Percentiles rank a stretch among this genome's conserved stretches.
Conservation (phyloP, 1,284 basidiomycete species). For the Fomes fomentarius region DNA sequence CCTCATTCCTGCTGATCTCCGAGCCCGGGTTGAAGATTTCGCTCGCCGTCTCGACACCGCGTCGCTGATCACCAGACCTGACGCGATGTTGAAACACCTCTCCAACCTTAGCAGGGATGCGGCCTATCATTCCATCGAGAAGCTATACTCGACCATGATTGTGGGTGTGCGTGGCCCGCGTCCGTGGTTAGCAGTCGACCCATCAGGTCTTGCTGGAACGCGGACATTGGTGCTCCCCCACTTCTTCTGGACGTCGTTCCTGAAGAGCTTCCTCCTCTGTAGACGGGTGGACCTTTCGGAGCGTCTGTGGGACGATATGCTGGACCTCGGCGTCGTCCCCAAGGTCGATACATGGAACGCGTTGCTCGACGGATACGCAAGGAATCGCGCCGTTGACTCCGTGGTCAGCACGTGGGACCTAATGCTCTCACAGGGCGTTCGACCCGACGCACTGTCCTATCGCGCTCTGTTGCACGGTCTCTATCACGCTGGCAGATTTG, state of each 20-base stretch:
- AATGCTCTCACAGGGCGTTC: slow-evolving; percentile 55
- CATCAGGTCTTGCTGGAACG: slow-evolving; percentile 35
- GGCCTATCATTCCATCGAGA: slow-evolving; percentile 39
- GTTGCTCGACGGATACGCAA: slow-evolving; percentile 62
- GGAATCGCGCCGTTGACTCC: slow-evolving; percentile 47
- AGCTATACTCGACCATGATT: slow-evolving; percentile 51
- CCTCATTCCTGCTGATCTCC: slow-evolving; percentile 34
- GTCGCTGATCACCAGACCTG: slow-evolving; percentile 51
- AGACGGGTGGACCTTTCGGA: slow-evolving; percentile 57
- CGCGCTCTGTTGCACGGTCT: slow-evolving; percentile 62
- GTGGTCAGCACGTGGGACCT: slow-evolving; percentile 59
- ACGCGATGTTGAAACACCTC: slow-evolving; percentile 53
- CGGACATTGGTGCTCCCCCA: slow-evolving; percentile 56
- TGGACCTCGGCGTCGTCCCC: slow-evolving; percentile 48
- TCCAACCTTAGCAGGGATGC: slow-evolving; percentile 42
- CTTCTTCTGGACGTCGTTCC: slow-evolving; percentile 61
- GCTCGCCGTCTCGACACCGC: slow-evolving; percentile 51
- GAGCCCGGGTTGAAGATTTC: slow-evolving; percentile 45
- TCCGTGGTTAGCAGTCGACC: slow-evolving; percentile 48
- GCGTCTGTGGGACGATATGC: slow-evolving; percentile 66
- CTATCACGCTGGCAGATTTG: slow-evolving; percentile 48
- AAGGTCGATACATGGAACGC: slow-evolving; percentile 63
- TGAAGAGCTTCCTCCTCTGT: slow-evolving; percentile 60
- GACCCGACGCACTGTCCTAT: slow-evolving; percentile 60
- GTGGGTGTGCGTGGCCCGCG: slow-evolving; percentile 51